Evolutionary conservation across 805 yeast genomes (phyloP), one percentile per base, ranked within the genome.

Genomic region (Dipodascus geniculatus): DNA sequence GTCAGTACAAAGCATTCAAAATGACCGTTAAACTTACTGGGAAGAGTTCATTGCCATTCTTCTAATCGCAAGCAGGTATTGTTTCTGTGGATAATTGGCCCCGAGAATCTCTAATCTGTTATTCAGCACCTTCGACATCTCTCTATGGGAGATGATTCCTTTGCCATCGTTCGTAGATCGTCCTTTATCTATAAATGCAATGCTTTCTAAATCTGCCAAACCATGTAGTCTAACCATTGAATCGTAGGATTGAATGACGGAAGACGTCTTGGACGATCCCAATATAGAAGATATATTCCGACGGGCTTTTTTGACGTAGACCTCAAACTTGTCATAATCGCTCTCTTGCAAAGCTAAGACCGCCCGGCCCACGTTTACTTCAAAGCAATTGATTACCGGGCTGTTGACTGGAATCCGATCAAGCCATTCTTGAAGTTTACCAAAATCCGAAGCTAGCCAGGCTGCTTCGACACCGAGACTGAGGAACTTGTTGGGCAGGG

Each of bases 391-490:
- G n/a, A 74, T 71, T 1, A 79, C 77, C 42, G 81, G 84, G 2
- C 78, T 74, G 42, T 72, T 54, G 22, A 68, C 71, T 22, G 60
- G 63, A 8, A 69, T 69, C 14, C 74, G 66, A 17, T 69, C 61
- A 0, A 81, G 67, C 96, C 96, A 89, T 48, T 73, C 70, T 6
- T 65, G 63, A 1, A 89, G 65, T 11, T 74, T 73, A 0, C 65
- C 63, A 42, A 76, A 59, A 42, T 80, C 78, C 0, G 89, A 88
- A 1, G 81, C 73, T 22, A 80, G 73, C 60, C 87, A 79, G 0
- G 96, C 79, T 0, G 96, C 84, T 55, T 85, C 86, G 1, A 88
- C 67, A 0, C 90, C 97, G 48, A 83, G 75, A 55, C 76, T 69
- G 2, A 82, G 68, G 83, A 87, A 82, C 2, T 79, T 84, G 22